Conservation (phyloP, 2,329 filamentous ascomycete genomes). For the Colletotrichum tanaceti region DNA sequence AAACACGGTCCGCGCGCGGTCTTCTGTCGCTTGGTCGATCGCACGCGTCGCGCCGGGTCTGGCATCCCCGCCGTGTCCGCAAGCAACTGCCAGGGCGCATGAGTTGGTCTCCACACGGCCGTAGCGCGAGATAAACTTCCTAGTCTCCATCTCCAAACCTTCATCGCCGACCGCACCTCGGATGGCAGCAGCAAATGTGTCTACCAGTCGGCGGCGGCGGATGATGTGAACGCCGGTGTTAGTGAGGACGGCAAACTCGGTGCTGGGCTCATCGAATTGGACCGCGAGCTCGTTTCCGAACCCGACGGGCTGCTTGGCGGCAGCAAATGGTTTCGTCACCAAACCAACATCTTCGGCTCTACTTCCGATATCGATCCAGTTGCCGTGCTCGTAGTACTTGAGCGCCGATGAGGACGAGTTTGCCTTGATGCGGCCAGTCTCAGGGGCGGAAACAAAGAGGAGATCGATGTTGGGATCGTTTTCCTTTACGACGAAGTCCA, state of each 20-base stretch:
- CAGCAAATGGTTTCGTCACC: constrained; percentile 78
- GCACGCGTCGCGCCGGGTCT: constrained; percentile 78
- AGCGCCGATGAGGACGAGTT: constrained; percentile 64
- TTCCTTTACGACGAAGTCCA: constrained; percentile 81
- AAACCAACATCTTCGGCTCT: constrained; percentile 82
- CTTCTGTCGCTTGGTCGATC: constrained; percentile 86
- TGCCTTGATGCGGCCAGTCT: constrained; percentile 84
- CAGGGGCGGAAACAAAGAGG: constrained; percentile 87
- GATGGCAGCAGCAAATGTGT: constrained; percentile 88
- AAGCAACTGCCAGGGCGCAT: constrained; percentile 92
- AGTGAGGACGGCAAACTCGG: constrained; percentile 91
- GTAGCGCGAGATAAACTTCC: constrained; percentile 86
- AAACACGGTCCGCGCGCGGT: constrained; percentile 86
- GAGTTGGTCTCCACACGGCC: constrained; percentile 90
- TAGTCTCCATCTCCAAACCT: constrained; percentile 82
- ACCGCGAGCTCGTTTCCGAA: constrained; percentile 96
- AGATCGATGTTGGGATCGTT: constrained; percentile 69
- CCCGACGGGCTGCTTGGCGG: constrained; percentile 74
- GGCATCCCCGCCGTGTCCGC: constrained; percentile 86
- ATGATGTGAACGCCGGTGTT: constrained; percentile 91
- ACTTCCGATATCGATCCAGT: constrained; percentile 80
- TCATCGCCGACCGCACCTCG: constrained; percentile 80
- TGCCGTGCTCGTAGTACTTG: constrained; percentile 81
- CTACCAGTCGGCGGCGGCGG: constrained; percentile 84
- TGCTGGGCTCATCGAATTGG: constrained; percentile 87